Base-by-base conservation (phyloP, 2,329 filamentous ascomycete genomes). In the Epichloe festucae region DNA sequence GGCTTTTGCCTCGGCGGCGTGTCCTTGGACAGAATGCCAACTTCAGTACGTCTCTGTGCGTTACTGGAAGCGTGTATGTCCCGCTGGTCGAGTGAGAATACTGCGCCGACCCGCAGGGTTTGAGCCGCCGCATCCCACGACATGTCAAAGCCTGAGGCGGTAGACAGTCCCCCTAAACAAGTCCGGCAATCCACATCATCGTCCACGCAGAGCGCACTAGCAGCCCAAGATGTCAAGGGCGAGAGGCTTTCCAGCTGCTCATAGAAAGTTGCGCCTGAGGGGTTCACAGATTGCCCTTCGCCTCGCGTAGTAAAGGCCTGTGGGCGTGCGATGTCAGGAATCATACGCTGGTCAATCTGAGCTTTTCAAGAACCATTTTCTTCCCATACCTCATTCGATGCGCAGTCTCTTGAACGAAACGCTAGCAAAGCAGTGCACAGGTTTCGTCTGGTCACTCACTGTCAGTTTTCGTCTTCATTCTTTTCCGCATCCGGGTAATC, bases 11-110 rank as follows among this genome's bases (percentile, higher is more conserved):
- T 73, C 5, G 72, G 67, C 14, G 83, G 75, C 4, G 72, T 70
- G 57, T 89, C 83, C 11, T 77, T 72, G 5, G 79, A 80, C 52
- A 97, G 70, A 42, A 96, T 76, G 15, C 91, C 91, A 19, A 96
- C 79, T 64, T 97, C 91, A 5, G 89, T 77, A 46, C 84, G 78
- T 46, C 81, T 73, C 1, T 69, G 62, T 0, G 66, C 59, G 7
- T 68, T 68, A 0, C 69, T 62, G 15, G 70, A 62, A 12, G 74
- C 69, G 1, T 63, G 60, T 17, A 81, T 54, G 2, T 61, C 59
- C 35, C 73, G 72, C 17, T 60, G 56, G 36, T 61, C 61, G 49
- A 75, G 68, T 1, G 77, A 71, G 81, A 83, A 93, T 50, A 81
- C 72, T 31, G 77, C 80, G 2, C 81, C 84, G 8, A 89, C 54